Evolutionary conservation across 805 yeast genomes (phyloP), one percentile per base, ranked within the genome.

Genomic region (Metschnikowia kofuensis): DNA sequence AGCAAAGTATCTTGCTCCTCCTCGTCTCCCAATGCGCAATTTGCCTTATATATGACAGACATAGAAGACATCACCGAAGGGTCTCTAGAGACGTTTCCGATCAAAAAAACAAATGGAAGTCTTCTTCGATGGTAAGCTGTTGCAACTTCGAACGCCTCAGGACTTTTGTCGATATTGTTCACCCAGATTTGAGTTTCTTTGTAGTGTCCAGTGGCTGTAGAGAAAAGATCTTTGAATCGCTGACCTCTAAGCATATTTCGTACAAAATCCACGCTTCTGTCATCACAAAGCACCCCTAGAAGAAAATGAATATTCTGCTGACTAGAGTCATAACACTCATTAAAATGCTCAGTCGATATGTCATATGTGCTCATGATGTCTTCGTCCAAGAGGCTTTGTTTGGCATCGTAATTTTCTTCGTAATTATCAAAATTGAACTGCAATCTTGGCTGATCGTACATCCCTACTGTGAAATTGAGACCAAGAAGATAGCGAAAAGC

Each of bases 111-210:
- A 50, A 74, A 70, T 0, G 78, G 78, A 2, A 63, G 39, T 28
- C 63, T 55, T 43, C 59, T 57, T 8, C 53, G 61, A 42, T 53
- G 58, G 58, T 73, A 72, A 4, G 64, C 56, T 15, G 51, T 49
- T 12, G 70, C 75, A 21, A 74, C 61, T 53, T 70, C 76, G 53
- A 60, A 67, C 1, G 70, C 66, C 48, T 74, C 77, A 0, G 74
- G 71, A 35, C 62, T 57, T 35, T 52, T 56, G 16, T 63, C 66
- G 11, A 67, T 63, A 52, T 72, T 69, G 39, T 60, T 62, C 27
- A 68, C 45, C 48, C 56, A 72, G 2, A 74, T 45, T 10, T 54
- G 52, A 6, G 67, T 59, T 10, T 67, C 71, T 46, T 64, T 64
- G 54, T 57, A 61, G 4, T 50, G 46, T 0, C 74, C 72, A 4